phyloP scores from a whole-genome alignment of 352 stramenopile species.

The Globisporangium camurandrum region DNA sequence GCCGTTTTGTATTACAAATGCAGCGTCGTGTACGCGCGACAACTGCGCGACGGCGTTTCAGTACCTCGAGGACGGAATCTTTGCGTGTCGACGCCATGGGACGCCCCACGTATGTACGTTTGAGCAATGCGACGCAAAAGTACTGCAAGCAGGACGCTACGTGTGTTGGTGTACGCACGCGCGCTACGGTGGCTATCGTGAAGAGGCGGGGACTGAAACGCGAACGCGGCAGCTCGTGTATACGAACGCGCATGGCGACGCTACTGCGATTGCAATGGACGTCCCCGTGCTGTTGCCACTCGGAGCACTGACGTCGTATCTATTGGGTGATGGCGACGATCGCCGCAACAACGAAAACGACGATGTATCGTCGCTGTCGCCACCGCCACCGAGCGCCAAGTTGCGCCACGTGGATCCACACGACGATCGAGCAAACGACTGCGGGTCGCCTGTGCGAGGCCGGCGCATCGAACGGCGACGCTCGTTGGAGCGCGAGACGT shows the following conservation, averaged over 20 bases:
- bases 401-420: slow-evolving; percentile 17
- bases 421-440: slow-evolving; percentile 11
- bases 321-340: slow-evolving; percentile 28
- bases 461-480: slow-evolving; percentile 20
- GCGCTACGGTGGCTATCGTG: slow-evolving; percentile 52
- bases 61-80: slow-evolving; percentile 71
- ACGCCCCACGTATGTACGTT: slow-evolving; percentile 71
- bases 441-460: slow-evolving; percentile 20
- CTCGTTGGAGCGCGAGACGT: slow-evolving; percentile 36
- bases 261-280: slow-evolving; percentile 60
- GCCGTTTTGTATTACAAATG: slow-evolving; percentile 42
- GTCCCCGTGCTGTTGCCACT: slow-evolving; percentile 60
- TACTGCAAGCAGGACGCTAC: slow-evolving; percentile 43
- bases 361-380: slow-evolving; percentile 51
- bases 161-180: slow-evolving; percentile 62
- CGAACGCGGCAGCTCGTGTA: slow-evolving; percentile 53
- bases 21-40: slow-evolving; percentile 26
- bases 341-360: neutral
- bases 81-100: slow-evolving; percentile 54
- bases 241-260: slow-evolving; percentile 40
- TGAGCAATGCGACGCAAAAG: slow-evolving; percentile 57
- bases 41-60: slow-evolving; percentile 39
- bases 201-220: slow-evolving; percentile 55
- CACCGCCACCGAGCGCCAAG: slow-evolving; percentile 52
- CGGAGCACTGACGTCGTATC: slow-evolving; percentile 47